Percentiles rank a stretch among this genome's conserved stretches.
Evolutionary conservation across 441 rosid species (phyloP).

Genomic region (Lagerstroemia fauriei): DNA sequence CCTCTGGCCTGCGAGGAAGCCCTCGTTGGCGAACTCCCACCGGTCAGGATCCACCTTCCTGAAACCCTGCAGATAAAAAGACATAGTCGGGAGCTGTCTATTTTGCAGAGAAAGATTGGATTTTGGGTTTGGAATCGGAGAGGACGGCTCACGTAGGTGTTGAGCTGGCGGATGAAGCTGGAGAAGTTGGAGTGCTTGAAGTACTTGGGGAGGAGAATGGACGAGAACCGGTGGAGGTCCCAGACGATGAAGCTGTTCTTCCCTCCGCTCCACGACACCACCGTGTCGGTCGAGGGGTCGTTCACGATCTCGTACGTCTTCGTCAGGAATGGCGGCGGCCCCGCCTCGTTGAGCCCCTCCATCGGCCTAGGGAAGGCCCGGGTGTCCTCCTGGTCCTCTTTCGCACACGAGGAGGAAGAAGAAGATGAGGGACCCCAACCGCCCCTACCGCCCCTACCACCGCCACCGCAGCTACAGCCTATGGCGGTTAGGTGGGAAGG

Average conservation of each 20-base stretch:
- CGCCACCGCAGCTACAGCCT: background rate
- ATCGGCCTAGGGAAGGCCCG: slow-evolving; percentile 49
- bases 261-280: slow-evolving; percentile 61
- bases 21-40: slow-evolving; percentile 91
- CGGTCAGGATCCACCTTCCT: slow-evolving; percentile 81
- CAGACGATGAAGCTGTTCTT: slow-evolving; percentile 68
- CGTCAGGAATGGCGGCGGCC: slow-evolving; percentile 68
- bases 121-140: too few species aligned
- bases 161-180: slow-evolving; percentile 73
- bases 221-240: slow-evolving; percentile 54
- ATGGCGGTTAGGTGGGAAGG: background rate
- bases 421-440: slow-evolving; percentile 5
- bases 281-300: slow-evolving; percentile 54
- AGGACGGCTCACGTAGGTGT: slow-evolving; percentile 57
- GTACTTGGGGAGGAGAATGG: slow-evolving; percentile 57
- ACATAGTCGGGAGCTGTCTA: too few species aligned
- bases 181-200: slow-evolving; percentile 70
- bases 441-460: background rate
- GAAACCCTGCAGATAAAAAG: slow-evolving; percentile 56
- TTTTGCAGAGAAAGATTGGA: too few species aligned
- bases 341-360: slow-evolving; percentile 67
- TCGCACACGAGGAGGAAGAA: slow-evolving; percentile 41
- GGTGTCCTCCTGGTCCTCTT: background rate
- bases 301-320: slow-evolving; percentile 70
- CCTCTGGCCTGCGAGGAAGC: slow-evolving; percentile 75